Evolutionary conservation across 139 green algal species (phyloP), one percentile per base, ranked within the genome.

Genomic region (Asterochloris erici): DNA sequence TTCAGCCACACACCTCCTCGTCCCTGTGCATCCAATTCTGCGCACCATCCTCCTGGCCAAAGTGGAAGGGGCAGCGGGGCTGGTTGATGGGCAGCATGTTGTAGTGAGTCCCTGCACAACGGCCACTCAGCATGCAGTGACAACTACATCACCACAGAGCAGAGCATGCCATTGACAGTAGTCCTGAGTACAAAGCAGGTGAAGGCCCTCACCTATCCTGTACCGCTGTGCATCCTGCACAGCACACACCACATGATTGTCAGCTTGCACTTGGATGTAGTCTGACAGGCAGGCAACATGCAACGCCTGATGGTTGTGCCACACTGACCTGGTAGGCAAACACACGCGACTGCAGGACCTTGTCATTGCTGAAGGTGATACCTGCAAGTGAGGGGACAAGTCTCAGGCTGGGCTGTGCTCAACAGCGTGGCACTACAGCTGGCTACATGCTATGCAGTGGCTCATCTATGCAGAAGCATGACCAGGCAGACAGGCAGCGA

Each of bases 51-150:
- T 85, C 63, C 16, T 66, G 38, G 81, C 62, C 81, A 47, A 71
- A 92, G 85, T 94, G 91, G 69, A 92, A 71, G 6, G 89, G 75
- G 80, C 85, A 91, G 64, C 84, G 86, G 38, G 93, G 91, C 16
- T 88, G 88, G 79, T 96, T 96, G 82, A 91, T 89, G 10, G 93
- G 93, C 73, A 96, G 81, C 89, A 90, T 79, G 74, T 95, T 87
- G 88, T 97, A 98, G 90, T 98, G 96, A 78, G 91, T 87, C 12
- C 38, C 38, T 54, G 38, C 38, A 6, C 38, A 54, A 54, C 38
- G 6, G 4, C 6, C 38, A 54, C 38, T 54, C 38, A 54, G 38
- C 2, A 54, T 54, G 38, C 38, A 54, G 38, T 54, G 38, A 54
- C 6, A 6, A 10, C 38, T 54, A 6, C 38, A 54, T 54, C 38